Evolutionary conservation across 352 stramenopile genomes (phyloP), one percentile per base, ranked within the genome.

Genomic region (Aphanomyces euteiches): DNA sequence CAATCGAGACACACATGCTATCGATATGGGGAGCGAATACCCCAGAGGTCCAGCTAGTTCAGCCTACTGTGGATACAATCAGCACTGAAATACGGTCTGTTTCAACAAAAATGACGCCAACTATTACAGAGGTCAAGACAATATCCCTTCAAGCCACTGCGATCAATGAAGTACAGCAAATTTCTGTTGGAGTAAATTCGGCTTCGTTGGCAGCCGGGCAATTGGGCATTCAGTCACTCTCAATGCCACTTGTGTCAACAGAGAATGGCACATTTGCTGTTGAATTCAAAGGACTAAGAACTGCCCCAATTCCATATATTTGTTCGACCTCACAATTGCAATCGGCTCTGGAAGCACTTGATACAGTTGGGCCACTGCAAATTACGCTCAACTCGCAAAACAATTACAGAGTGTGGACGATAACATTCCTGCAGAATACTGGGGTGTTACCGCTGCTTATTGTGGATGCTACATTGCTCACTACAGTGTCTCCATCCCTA

Each of bases 1-100:
- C 76, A 19, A 72, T 76, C 2, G 85, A 91, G 50, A 82, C 88
- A 6, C 85, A 90, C 69, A 70, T 78, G 54, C 76, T 89, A 50
- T 72, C 57, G 5, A 74, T 90, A 0, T 81, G 67, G 43, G 80
- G 80, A 1, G 69, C 79, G 48, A 67, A 34, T 13, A 56, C 75
- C 0, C 65, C 76, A 0, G 79, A 88, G 48, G 67, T 89, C 0
- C 80, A 90, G 43, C 67, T 66, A 0, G 50, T 90, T 21, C 38
- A 54, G 15, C 53, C 64, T 7, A 56, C 47, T 5, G 64, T 70
- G 8, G 34, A 54, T 19, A 61, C 47, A 39, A 36, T 70, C 13
- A 61, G 43, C 13, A 39, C 13, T 7, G 64, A 70, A 61, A 54
- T 70, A 1, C 45, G 64, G 3, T 63, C 64, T 36, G 39, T 70